These are phyloP conservation scores for Curvularia hawaiiensis DNA, from an alignment of 2,329 filamentous ascomycete species.

Conservation along the genomic window DNA sequence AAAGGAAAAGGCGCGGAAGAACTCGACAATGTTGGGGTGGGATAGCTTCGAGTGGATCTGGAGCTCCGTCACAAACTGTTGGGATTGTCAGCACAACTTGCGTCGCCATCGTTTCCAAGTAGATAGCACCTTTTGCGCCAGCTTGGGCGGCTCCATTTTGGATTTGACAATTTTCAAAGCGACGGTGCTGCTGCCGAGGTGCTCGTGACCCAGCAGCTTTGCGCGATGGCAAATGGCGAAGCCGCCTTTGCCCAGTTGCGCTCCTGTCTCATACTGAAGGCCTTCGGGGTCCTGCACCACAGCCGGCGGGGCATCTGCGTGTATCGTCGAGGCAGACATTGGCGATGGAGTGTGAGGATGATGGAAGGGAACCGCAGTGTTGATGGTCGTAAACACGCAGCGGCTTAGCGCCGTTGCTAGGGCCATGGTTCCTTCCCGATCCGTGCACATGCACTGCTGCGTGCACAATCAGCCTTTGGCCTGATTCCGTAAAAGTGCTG, in stretches of 20 bases:
- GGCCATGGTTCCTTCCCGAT: conserved; percentile 11
- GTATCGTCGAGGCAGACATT: conserved; percentile 53
- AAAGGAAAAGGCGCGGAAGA: conserved; percentile 91
- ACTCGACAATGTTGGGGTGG: conserved; percentile 94
- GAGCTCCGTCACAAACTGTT: conserved; percentile 76
- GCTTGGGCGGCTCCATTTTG: conserved; percentile 76
- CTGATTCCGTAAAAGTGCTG: not conserved
- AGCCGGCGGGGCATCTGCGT: conserved; percentile 57
- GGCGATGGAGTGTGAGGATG: conserved; percentile 33
- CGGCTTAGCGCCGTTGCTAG: conserved; percentile 19
- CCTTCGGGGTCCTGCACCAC: conserved; percentile 72
- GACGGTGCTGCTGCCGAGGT: conserved; percentile 67
- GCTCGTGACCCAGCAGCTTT: conserved; percentile 61
- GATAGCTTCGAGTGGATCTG: conserved; percentile 99
- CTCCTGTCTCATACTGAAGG: conserved; percentile 74
- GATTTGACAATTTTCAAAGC: conserved; percentile 85
- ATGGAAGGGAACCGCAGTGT: conserved; percentile 31
- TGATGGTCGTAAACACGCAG: conserved; percentile 22
- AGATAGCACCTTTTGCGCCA: conserved; percentile 76
- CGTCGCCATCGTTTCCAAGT: not conserved
- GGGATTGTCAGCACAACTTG: conserved; percentile 28
- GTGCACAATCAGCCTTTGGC: conserved; percentile 10
- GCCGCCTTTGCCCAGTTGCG: conserved; percentile 77
- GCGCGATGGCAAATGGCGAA: conserved; percentile 83
- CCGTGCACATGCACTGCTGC: conserved; percentile 11